These are phyloP conservation scores for Apiospora arundinis DNA, from an alignment of 2,329 filamentous ascomycete genomes.

Conservation along the genomic window DNA sequence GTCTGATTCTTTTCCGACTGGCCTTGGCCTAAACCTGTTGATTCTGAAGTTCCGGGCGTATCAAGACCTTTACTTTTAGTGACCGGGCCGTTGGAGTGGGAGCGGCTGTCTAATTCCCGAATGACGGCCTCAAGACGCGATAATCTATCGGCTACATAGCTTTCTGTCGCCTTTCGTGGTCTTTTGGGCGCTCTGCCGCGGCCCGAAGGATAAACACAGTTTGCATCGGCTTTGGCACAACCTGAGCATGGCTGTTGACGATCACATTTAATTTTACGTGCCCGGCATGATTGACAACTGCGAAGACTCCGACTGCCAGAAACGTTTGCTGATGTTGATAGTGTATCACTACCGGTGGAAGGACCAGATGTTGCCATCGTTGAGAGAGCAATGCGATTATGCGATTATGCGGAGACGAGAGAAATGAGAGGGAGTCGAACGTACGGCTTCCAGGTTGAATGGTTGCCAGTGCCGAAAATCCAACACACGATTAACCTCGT, in stretches of 20 bases:
- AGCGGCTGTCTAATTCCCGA: neutral
- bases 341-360: neutral
- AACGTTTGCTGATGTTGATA: neutral
- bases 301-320: neutral
- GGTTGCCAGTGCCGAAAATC: too few relatives aligned
- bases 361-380: neutral
- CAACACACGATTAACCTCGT: neutral
- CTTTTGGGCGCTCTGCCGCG: conserved; percentile 4
- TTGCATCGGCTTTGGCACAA: neutral
- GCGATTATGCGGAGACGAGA: neutral
- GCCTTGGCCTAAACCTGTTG: neutral
- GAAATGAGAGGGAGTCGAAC: neutral
- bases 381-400: neutral
- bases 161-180: conserved; percentile 5
- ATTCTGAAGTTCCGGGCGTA: neutral
- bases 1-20: neutral
- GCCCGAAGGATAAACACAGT: conserved; percentile 7
- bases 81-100: neutral
- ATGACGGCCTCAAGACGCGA: conserved; percentile 15
- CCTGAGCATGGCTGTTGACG: conserved; percentile 12
- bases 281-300: conserved; percentile 13
- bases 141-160: conserved; percentile 8
- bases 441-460: neutral
- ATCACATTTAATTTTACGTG: conserved; percentile 17
- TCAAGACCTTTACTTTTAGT: too few relatives aligned